Evolutionary conservation across 805 yeast species (phyloP).

Genomic region (Alloascoidea africana): DNA sequence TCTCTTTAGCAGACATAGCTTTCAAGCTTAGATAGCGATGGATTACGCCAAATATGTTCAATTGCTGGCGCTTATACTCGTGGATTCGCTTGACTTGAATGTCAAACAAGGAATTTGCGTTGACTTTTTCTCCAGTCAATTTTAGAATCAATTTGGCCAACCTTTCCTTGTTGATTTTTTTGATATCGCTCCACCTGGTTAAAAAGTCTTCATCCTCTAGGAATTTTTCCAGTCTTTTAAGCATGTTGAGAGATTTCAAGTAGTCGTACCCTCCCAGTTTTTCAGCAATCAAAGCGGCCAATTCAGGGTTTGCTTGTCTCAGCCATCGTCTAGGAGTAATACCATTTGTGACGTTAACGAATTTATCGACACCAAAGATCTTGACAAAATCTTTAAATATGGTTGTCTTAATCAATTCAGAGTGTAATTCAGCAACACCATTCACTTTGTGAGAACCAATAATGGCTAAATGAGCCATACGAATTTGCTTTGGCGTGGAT

Average conservation of each 20-base stretch:
- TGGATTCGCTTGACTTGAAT: constrained; percentile 91
- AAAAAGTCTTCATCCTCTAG: constrained; percentile 59
- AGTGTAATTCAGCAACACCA: constrained; percentile 93
- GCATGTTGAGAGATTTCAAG: constrained; percentile 48
- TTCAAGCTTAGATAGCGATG: constrained; percentile 70
- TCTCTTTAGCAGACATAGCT: constrained; percentile 45
- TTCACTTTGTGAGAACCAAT: constrained; percentile 88
- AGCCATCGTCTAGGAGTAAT: constrained; percentile 95
- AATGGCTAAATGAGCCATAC: constrained; percentile 88
- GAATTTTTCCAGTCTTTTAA: constrained; percentile 51
- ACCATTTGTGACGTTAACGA: constrained; percentile 89
- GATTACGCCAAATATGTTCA: constrained; percentile 82
- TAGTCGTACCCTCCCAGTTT: constrained; percentile 57
- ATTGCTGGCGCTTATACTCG: constrained; percentile 90
- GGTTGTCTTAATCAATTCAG: constrained; percentile 79
- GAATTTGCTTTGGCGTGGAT: constrained; percentile 60
- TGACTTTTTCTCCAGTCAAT: constrained; percentile 49
- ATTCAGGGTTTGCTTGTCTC: constrained; percentile 78
- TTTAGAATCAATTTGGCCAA: constrained; percentile 53
- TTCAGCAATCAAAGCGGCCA: constrained; percentile 58
- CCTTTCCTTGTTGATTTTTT: constrained; percentile 49
- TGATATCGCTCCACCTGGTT: constrained; percentile 54
- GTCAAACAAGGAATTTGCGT: constrained; percentile 68
- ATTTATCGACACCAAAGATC: constrained; percentile 68
- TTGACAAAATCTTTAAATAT: constrained; percentile 82